Evolutionary conservation across 768 basidiomycete species (phyloP), one percentile per base, ranked within the genome.

Genomic region (Phaeotremella skinneri): DNA sequence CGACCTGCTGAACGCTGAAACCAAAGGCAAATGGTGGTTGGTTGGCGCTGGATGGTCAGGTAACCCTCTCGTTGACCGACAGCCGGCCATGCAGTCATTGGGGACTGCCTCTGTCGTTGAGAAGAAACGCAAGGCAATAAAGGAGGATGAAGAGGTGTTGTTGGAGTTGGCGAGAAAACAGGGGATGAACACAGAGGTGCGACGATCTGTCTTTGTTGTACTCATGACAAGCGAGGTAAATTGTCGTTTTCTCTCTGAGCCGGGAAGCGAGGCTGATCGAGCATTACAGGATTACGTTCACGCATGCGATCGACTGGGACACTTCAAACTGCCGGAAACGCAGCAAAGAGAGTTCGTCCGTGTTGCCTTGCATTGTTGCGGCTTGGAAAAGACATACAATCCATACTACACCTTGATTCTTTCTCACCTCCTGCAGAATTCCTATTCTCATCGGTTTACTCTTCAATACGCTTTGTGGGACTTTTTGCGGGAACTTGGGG

Each of bases 181-280:
- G 74, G 96, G 96, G 21, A 98, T 99, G 94, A 99, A 99, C 72
- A 97, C 93, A 1, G 96, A 97, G 67, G 87, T 97, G 37, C 83
- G 94, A 34, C 81, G 91, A 61, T 87, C 88, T 55, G 86, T 97
- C 52, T 99, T 99, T 70, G 85, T 92, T 16, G 87, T 93, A 13
- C 78, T 98, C 32, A 96, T 98, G 91, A 94, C 89, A 70, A 89
- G 90, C 66, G 91, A 94, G 71, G 94, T 94, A 70, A 64, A 86
- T 78, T 56, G 26, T 55, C 53, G 7, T 2, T 37, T 16, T 48
- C 34, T 14, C 6, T 25, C 23, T 2, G n/a, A 55, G 11, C 4
- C 17, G 49, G 30, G 27, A 31, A 30, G 4, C 4, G 20, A 31
- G 17, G 26, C 56, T 52, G 49, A 47, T 20, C 45, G 9, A 17